Evolutionary conservation across 106 monocot species (phyloP), one percentile per base, ranked within the genome.

Genomic region (Allium fistulosum): DNA sequence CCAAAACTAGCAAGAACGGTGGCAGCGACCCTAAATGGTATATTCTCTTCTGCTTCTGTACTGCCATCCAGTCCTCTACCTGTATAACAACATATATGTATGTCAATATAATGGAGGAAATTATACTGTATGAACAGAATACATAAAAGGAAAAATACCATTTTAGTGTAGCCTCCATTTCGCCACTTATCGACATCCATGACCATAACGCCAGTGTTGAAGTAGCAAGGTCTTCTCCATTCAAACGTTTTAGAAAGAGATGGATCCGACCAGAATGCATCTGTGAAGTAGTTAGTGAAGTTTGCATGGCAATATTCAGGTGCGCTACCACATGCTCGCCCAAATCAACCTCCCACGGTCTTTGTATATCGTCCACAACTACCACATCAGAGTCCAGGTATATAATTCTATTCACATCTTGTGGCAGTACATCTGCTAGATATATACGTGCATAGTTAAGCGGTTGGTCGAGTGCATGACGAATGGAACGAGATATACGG

Each of bases 391-490:
- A 93, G 74, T 93, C 92, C 57, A 93, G 83, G 74, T 93, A 93
- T 73, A 93, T 81, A 49, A 88, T 71, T 3, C 88, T 85, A 12
- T 59, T 12, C 60, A 93, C 85, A 27, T 79, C 77, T n/a, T 67
- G 46, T 2, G 85, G 83, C 56, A 88, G 78, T 27, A 88, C 71
- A 65, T 93, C 85, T 69, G 85, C 92, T 48, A 93, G 85, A 82
- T 88, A 79, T 74, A 83, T 84, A 67, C 94, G 77, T 14, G 90
- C 94, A 76, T 94, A 90, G 82, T 94, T 94, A 76, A 94, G 84
- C 10, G 90, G 94, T 57, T 81, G 78, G 69, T 94, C 84, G 62
- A 94, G 88, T 6, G 92, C 92, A 26, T 79, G 79, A 28, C 88
- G 88, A 61, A 93, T 77, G 62, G 88, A 93, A 10, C 83, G 63